phyloP scores from a whole-genome alignment of 2,329 filamentous ascomycete species.

The Colletotrichum gloeosporioides region DNA sequence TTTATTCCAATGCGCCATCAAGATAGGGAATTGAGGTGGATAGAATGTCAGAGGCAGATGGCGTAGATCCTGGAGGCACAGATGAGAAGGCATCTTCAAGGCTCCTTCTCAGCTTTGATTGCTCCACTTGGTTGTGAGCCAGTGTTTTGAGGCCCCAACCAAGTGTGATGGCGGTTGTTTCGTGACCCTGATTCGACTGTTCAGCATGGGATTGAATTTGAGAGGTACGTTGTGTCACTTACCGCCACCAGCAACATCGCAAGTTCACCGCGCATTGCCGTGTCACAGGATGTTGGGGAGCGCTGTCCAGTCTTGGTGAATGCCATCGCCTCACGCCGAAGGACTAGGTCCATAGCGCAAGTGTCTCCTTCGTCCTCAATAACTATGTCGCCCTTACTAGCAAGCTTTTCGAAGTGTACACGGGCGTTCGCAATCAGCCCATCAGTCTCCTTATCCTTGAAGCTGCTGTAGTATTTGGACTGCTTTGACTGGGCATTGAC shows the following conservation, averaged over 20 bases:
- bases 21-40: not conserved
- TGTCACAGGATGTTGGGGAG: not conserved
- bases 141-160: not conserved
- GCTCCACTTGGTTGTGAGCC: not conserved
- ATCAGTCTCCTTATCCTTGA: not conserved
- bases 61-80: not conserved
- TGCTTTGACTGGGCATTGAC: not conserved
- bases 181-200: not conserved
- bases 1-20: not conserved
- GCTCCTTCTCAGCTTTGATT: not conserved
- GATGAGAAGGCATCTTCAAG: not conserved
- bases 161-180: not conserved
- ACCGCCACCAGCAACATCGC: not conserved
- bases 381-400: not conserved
- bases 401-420: not conserved
- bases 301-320: not conserved
- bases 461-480: not conserved
- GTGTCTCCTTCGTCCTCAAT: not conserved
- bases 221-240: not conserved
- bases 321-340: not conserved
- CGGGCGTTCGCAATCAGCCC: not conserved
- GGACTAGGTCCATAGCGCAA: not conserved
- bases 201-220: not conserved
- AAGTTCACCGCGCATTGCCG: not conserved
- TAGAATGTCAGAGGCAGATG: not conserved